Evolutionary conservation across 768 basidiomycete species (phyloP).

Genomic region (Pulveroboletus sp.): DNA sequence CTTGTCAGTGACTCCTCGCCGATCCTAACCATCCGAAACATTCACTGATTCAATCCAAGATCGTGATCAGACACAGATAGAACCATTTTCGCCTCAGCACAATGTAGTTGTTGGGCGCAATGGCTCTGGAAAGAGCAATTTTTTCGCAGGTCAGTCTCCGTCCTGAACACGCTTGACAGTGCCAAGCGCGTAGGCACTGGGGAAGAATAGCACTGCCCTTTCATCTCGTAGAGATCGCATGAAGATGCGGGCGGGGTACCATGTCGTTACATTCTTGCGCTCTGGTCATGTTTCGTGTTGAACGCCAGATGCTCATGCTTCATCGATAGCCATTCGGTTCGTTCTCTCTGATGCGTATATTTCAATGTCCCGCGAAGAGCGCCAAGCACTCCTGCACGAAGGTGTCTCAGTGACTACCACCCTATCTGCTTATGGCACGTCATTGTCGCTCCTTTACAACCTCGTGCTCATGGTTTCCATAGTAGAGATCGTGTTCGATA

Average conservation of each 20-base stretch:
- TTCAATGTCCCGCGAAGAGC: slow-evolving; percentile 89
- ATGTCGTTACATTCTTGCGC: neutral
- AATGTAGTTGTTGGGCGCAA: slow-evolving; percentile 98
- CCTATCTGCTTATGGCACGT: slow-evolving; percentile 81
- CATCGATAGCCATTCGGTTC: slow-evolving; percentile 79
- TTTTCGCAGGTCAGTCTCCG: slow-evolving; percentile 75
- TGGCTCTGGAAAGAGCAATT: slow-evolving; percentile 98
- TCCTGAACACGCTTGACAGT: neutral
- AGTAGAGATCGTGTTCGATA: slow-evolving; percentile 95
- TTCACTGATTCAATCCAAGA: slow-evolving; percentile 38
- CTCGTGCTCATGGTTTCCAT: neutral
- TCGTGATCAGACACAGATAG: slow-evolving; percentile 86
- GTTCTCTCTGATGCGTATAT: slow-evolving; percentile 97
- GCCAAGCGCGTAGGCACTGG: neutral
- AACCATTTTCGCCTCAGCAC: slow-evolving; percentile 89
- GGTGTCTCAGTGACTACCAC: slow-evolving; percentile 86
- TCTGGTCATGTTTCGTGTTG: neutral
- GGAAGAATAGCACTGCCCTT: neutral
- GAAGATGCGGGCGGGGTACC: neutral
- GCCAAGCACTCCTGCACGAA: slow-evolving; percentile 90
- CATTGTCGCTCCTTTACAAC: neutral
- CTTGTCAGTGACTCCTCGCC: slow-evolving; percentile 50
- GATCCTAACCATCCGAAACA: neutral
- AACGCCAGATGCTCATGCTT: slow-evolving; percentile 1
- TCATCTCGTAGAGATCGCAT: neutral